Conservation (phyloP, 495 filamentous ascomycete species). For the Platismatia glauca region DNA sequence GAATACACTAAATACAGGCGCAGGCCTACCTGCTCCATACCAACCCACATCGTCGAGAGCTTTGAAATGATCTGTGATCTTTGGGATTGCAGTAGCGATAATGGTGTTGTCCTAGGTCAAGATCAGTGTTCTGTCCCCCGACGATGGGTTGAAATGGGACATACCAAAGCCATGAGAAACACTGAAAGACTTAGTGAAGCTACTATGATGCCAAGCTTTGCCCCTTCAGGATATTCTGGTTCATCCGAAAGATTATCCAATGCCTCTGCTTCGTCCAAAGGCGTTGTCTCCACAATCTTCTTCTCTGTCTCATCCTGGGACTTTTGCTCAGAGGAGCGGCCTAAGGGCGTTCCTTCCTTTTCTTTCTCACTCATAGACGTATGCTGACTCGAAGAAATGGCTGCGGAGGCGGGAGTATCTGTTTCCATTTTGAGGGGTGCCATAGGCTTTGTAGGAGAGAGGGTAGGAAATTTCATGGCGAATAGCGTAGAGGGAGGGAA, state of each 20-base stretch:
- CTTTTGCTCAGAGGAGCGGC: not conserved
- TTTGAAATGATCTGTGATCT: constrained; percentile 72
- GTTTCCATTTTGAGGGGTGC: not conserved
- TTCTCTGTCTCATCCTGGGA: constrained; percentile 14
- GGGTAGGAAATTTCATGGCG: constrained; percentile 16
- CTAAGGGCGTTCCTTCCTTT: not conserved
- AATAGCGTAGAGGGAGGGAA: not conserved
- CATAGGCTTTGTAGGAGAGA: constrained; percentile 2
- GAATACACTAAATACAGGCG: too few relatives aligned
- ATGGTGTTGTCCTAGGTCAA: constrained; percentile 54
- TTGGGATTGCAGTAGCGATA: constrained; percentile 76
- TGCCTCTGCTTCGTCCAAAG: constrained; percentile 22
- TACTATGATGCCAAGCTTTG: constrained; percentile 48
- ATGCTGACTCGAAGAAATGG: not conserved
- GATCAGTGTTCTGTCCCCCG: constrained; percentile 12
- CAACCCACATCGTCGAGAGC: constrained; percentile 70
- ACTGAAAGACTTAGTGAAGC: constrained; percentile 53
- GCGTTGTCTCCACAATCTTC: constrained; percentile 19
- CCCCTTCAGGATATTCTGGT: constrained; percentile 42
- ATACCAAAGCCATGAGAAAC: constrained; percentile 56
- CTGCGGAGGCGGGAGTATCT: not conserved
- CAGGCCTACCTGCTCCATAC: constrained; percentile 49
- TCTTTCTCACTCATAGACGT: constrained; percentile 9
- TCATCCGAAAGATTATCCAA: constrained; percentile 29
- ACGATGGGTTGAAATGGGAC: constrained; percentile 19